phyloP scores from a whole-genome alignment of 495 filamentous ascomycete species.

The Clohesyomyces aquaticus region DNA sequence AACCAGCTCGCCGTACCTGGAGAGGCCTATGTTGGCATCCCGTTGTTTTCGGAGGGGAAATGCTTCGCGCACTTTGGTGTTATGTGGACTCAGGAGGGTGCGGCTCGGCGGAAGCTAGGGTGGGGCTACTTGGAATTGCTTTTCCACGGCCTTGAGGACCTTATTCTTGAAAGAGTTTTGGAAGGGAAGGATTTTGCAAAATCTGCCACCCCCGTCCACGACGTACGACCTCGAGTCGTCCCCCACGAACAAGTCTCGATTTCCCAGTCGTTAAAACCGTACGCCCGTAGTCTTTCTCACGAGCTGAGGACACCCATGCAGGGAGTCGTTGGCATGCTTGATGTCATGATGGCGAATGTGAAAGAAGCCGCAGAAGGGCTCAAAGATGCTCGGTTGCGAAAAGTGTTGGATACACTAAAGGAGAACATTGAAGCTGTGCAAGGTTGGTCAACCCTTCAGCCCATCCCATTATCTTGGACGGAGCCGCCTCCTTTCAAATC shows the following conservation, averaged over 20 bases:
- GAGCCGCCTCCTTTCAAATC: not conserved
- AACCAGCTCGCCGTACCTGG: constrained; percentile 63
- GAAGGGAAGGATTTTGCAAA: constrained; percentile 52
- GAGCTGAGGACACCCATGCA: constrained; percentile 85
- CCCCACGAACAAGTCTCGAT: constrained; percentile 57
- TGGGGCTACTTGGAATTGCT: constrained; percentile 78
- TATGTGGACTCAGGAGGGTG: constrained; percentile 71
- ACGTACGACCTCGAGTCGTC: constrained; percentile 50
- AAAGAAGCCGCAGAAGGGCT: constrained; percentile 67
- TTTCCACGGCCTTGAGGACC: constrained; percentile 74
- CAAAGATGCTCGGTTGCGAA: constrained; percentile 54
- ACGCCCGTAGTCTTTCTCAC: constrained; percentile 77
- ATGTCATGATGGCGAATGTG: constrained; percentile 82
- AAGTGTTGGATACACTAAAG: constrained; percentile 66
- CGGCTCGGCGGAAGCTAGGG: constrained; percentile 58
- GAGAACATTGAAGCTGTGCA: constrained; percentile 79
- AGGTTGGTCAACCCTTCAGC: constrained; percentile 54
- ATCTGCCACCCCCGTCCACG: constrained; percentile 30
- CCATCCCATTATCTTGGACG: not conserved
- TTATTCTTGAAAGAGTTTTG: constrained; percentile 64
- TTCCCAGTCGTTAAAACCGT: constrained; percentile 73
- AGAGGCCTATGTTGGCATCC: constrained; percentile 74
- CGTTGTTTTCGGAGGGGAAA: constrained; percentile 69
- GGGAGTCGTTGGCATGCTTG: constrained; percentile 81
- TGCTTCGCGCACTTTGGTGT: constrained; percentile 76